Evolutionary conservation across 1,284 basidiomycete genomes (phyloP), one percentile per base, ranked within the genome.

Genomic region (Xerocomus amazonicus): DNA sequence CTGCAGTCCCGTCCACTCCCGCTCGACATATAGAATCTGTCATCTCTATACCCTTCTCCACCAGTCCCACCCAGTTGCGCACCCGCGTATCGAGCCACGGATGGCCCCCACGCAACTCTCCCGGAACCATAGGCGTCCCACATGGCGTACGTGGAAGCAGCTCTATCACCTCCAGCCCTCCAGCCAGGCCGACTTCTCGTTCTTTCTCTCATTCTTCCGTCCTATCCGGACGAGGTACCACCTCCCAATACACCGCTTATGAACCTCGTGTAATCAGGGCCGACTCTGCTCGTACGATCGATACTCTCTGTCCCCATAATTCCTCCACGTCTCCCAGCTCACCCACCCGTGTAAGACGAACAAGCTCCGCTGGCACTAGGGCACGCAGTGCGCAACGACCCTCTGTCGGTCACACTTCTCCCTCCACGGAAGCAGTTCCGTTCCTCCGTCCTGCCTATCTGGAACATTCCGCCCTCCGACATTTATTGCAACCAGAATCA

Each of bases 371-470:
- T 12, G 61, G 66, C 31, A 52, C 64, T 16, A 70, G 72, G 54
- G 57, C 72, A 0, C 64, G 69, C 19, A 69, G 58, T 52, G 51
- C 61, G 10, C 69, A 62, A 45, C 59, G 61, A 45, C 57, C 59
- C 47, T 66, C 58, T 54, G 53, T 56, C 23, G 51, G 53, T 8
- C 53, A 58, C 33, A 31, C 40, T 16, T 39, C 45, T 51, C 44
- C 52, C 51, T 50, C 57, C 55, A 29, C 58, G 35, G 51, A 58
- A 51, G 41, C 61, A n/a, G 43, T 59, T 48, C 60, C 73, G 14
- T 88, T 88, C 61, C 73, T 76, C 47, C 77, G 81, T 27, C 88
- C 88, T 2, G 65, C 80, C 2, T 91, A 91, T 66, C 76, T 91
- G 43, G 83, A 87, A 33, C 76, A 87, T 63, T 88, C 87, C 4